A percentile compares a stretch with the other conserved stretches of the same genome.
phyloP scores from a whole-genome alignment of 1,284 basidiomycete genomes.

The Anthracocystis panici-leucophaei region DNA sequence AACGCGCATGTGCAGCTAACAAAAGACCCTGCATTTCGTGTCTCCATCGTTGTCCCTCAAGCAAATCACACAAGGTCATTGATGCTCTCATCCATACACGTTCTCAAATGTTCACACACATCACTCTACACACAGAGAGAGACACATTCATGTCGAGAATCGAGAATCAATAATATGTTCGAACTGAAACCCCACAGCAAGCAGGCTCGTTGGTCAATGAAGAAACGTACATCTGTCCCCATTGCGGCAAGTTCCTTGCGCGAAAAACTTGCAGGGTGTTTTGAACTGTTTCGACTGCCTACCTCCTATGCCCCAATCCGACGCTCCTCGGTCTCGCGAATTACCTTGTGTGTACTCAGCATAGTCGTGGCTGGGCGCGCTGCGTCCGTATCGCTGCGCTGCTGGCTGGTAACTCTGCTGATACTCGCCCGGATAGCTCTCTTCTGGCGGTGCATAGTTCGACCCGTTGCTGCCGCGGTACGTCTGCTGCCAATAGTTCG shows the following conservation, averaged over 20 bases:
- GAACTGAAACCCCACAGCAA: not conserved
- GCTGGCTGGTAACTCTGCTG: conserved; percentile 20
- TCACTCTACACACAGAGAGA: not conserved
- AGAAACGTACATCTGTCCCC: conserved; percentile 32
- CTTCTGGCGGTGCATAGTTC: not conserved
- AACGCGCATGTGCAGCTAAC: too few species aligned
- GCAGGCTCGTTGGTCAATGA: conserved; percentile 12
- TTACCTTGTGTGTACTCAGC: not conserved
- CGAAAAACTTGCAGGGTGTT: conserved; percentile 42
- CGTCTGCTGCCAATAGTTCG: conserved; percentile 9
- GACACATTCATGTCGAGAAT: not conserved
- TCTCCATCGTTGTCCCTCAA: not conserved
- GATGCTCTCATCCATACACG: too few species aligned
- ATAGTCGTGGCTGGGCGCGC: not conserved
- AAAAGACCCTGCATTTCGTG: not conserved
- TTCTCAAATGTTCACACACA: not conserved
- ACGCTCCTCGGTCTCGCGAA: not conserved
- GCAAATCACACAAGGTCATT: not conserved
- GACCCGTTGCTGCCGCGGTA: conserved; percentile 1
- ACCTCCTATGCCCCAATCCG: not conserved
- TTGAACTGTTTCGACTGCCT: conserved; percentile 17
- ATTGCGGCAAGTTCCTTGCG: conserved; percentile 24
- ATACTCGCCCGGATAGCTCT: conserved; percentile 43
- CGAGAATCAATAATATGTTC: not conserved
- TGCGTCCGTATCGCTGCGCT: not conserved